Evolutionary conservation across 768 basidiomycete genomes (phyloP).

Genomic region (Boletus pseudopeckii): DNA sequence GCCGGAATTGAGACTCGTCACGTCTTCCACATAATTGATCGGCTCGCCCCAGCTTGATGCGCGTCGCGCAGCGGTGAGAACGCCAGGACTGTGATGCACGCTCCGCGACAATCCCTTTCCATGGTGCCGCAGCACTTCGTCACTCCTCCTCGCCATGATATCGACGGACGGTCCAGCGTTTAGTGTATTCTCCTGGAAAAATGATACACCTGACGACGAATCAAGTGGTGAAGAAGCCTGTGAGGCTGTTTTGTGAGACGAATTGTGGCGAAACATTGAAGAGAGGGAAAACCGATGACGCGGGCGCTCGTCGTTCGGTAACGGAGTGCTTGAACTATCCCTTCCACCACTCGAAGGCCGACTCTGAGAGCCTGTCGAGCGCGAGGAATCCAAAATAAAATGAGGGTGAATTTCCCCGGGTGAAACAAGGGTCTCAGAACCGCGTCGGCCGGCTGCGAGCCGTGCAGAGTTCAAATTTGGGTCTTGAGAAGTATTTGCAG

Average conservation of each 20-base stretch:
- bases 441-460: slow-evolving; percentile 18
- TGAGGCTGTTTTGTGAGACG: slow-evolving; percentile 22
- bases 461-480: slow-evolving; percentile 10
- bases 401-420: slow-evolving; percentile 15
- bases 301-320: slow-evolving; percentile 21
- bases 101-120: slow-evolving; percentile 26
- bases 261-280: slow-evolving; percentile 25
- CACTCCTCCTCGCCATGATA: slow-evolving; percentile 37
- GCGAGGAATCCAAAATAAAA: slow-evolving; percentile 11
- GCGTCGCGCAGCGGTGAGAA: slow-evolving; percentile 46
- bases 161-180: slow-evolving; percentile 19
- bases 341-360: slow-evolving; percentile 26
- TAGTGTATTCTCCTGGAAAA: slow-evolving; percentile 21
- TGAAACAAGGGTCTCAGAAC: slow-evolving; percentile 31
- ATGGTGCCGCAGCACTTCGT: slow-evolving; percentile 40
- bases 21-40: slow-evolving; percentile 39
- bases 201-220: slow-evolving; percentile 32
- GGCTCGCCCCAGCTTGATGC: slow-evolving; percentile 66
- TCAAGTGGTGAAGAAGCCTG: slow-evolving; percentile 31
- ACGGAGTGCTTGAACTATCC: slow-evolving; percentile 18
- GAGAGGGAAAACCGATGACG: slow-evolving; percentile 33
- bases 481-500: slow-evolving; percentile 21
- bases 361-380: slow-evolving; percentile 24
- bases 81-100: slow-evolving; percentile 25
- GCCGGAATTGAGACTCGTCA: slow-evolving; percentile 43